Conservation (phyloP, 164 flowering plant species). For the Liquidambar formosana region DNA sequence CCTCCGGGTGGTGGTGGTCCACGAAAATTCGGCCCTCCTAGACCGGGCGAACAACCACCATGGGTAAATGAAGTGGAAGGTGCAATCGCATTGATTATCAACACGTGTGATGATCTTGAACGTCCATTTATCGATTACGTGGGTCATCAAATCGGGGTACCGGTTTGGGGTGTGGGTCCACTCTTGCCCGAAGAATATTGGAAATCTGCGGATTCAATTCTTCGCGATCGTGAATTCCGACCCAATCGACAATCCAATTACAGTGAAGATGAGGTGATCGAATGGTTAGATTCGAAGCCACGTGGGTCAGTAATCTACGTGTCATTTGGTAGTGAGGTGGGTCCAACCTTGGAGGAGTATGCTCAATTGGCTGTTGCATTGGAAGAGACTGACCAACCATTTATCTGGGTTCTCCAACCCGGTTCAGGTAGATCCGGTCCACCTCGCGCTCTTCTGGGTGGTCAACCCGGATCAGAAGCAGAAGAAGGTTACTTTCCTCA, state of each 20-base stretch:
- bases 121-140: constrained; percentile 36
- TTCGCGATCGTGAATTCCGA: constrained; percentile 32
- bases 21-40: constrained; percentile 16
- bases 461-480: too few species aligned
- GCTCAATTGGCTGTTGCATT: constrained; percentile 32
- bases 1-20: constrained; percentile 9
- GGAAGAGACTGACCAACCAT: constrained; percentile 18
- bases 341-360: constrained; percentile 34
- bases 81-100: constrained; percentile 38
- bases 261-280: constrained; percentile 43
- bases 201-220: constrained; percentile 26
- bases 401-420: too few species aligned
- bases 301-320: constrained; percentile 34
- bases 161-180: too few species aligned
- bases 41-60: constrained; percentile 34
- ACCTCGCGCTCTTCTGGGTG: too few species aligned
- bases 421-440: too few species aligned
- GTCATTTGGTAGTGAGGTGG: constrained; percentile 45
- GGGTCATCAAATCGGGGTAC: too few species aligned
- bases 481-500: too few species aligned
- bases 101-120: constrained; percentile 13
- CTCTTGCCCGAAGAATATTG: constrained; percentile 53
- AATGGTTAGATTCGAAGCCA: constrained; percentile 41
- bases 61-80: constrained; percentile 49
- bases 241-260: constrained; percentile 6